phyloP scores from a whole-genome alignment of 1,284 basidiomycete genomes.

The Lentinula novae-zelandiae region DNA sequence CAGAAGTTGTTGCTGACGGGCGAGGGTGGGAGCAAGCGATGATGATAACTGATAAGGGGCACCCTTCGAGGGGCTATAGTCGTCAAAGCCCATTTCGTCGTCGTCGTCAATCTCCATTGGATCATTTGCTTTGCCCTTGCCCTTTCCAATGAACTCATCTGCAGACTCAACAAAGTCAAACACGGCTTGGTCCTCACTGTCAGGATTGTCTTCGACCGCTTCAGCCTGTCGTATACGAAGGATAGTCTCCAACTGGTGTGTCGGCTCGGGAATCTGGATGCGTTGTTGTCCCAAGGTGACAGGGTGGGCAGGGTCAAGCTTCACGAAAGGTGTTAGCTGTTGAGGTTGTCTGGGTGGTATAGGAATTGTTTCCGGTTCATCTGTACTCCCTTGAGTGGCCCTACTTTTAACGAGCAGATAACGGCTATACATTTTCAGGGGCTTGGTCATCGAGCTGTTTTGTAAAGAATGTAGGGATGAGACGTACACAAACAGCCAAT shows the following conservation, averaged over 20 bases:
- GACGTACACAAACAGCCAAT: slow-evolving; percentile 62
- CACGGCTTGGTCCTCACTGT: slow-evolving; percentile 46
- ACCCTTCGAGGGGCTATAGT: not conserved
- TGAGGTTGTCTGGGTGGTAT: not conserved
- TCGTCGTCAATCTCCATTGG: slow-evolving; percentile 19
- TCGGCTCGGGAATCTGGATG: slow-evolving; percentile 52
- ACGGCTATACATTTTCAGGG: slow-evolving; percentile 24
- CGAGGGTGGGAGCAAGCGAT: not conserved
- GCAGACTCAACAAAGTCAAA: slow-evolving; percentile 26
- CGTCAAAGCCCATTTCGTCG: slow-evolving; percentile 15
- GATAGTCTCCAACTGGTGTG: slow-evolving; percentile 44
- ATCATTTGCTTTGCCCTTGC: slow-evolving; percentile 3
- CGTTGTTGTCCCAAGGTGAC: slow-evolving; percentile 27
- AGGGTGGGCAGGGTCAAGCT: slow-evolving; percentile 34
- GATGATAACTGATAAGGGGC: not conserved
- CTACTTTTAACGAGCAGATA: slow-evolving; percentile 52
- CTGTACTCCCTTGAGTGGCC: not conserved
- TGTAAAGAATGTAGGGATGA: not conserved
- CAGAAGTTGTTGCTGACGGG: not conserved
- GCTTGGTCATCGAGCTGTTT: too few species aligned
- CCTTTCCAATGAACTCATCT: not conserved
- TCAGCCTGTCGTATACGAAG: slow-evolving; percentile 37
- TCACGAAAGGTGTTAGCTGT: slow-evolving; percentile 35
- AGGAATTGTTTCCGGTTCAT: not conserved
- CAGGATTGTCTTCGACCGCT: slow-evolving; percentile 37